Conservation (phyloP, 176 grass and related monocot genomes). For the Pharus latifolius region DNA sequence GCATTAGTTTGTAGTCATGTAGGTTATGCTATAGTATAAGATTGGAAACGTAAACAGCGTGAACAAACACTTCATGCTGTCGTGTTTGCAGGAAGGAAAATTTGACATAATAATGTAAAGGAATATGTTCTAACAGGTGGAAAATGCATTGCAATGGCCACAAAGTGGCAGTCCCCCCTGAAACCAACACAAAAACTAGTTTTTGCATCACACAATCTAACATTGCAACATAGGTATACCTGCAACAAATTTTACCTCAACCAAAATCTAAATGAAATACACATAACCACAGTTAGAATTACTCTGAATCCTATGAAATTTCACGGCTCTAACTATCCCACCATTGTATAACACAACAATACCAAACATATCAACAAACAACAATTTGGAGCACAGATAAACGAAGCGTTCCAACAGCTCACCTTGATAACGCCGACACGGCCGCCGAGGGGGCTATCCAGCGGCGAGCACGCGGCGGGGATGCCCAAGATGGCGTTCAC, state of each 20-base stretch:
- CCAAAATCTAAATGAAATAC: background rate
- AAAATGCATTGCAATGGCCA: background rate
- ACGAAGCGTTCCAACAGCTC: background rate
- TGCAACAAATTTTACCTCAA: background rate
- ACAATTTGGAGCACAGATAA: background rate
- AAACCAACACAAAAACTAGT: background rate
- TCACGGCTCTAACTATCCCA: background rate
- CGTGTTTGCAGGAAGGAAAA: too few relatives aligned
- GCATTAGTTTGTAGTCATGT: too few relatives aligned
- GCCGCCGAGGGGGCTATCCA: background rate
- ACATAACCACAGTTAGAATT: background rate
- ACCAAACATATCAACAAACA: background rate
- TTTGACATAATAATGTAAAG: too few relatives aligned
- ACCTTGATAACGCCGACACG: constrained; percentile 7
- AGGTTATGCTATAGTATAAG: too few relatives aligned
- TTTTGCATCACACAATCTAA: background rate
- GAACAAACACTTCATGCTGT: too few relatives aligned
- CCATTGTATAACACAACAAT: background rate
- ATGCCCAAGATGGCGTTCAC: background rate
- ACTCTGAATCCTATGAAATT: background rate
- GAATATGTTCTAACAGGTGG: background rate
- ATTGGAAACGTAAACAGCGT: too few relatives aligned
- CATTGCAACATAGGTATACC: background rate
- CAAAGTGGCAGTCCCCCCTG: background rate
- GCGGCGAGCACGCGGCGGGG: background rate